These are phyloP conservation scores for Candida taoyuanica DNA, from an alignment of 805 yeast species.

Conservation along the genomic window DNA sequence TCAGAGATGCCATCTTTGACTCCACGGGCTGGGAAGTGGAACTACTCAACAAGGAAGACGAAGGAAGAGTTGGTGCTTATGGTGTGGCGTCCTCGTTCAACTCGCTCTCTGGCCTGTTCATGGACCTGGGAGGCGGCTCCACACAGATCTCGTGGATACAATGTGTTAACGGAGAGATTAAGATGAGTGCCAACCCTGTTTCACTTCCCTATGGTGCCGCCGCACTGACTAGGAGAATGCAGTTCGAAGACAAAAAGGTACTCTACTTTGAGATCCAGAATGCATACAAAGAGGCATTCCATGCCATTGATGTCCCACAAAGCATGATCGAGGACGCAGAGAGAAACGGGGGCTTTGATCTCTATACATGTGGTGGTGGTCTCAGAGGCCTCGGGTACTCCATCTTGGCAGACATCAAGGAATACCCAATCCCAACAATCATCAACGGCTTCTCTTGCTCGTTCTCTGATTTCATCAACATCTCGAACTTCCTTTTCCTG, in stretches of 20 bases:
- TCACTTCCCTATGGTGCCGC: constrained; percentile 75
- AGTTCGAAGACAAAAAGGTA: constrained; percentile 43
- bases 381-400: constrained; percentile 66
- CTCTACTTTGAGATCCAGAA: constrained; percentile 50
- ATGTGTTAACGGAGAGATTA: constrained; percentile 50
- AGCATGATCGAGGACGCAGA: constrained; percentile 47
- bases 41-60: constrained; percentile 56
- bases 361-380: constrained; percentile 74
- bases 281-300: constrained; percentile 47
- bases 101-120: constrained; percentile 58
- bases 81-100: constrained; percentile 74
- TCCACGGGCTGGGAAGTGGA: constrained; percentile 65
- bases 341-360: constrained; percentile 53
- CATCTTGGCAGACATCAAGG: constrained; percentile 44
- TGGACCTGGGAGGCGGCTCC: constrained; percentile 73
- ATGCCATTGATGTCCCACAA: constrained; percentile 48
- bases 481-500: constrained; percentile 47
- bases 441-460: constrained; percentile 66
- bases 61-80: constrained; percentile 62
- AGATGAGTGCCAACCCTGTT: constrained; percentile 52
- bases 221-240: constrained; percentile 52
- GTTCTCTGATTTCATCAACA: constrained; percentile 43
- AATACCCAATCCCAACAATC: constrained; percentile 65
- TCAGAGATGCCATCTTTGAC: constrained; percentile 49
- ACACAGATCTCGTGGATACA: constrained; percentile 68